Evolutionary conservation across 2,329 filamentous ascomycete species (phyloP).

Genomic region (Sphaerulina musiva): DNA sequence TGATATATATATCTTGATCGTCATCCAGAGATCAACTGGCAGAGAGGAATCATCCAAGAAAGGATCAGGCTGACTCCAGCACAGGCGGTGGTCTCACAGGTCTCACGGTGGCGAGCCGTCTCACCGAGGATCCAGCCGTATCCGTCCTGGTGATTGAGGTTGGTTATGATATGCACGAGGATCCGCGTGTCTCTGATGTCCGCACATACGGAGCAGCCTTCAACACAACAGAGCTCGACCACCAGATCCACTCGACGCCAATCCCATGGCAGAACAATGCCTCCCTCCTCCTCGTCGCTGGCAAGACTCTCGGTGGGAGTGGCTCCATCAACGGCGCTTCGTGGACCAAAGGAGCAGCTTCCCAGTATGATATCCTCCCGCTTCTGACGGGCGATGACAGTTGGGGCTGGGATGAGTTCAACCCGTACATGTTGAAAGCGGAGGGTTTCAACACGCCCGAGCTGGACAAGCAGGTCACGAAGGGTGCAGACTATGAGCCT

Average conservation of each 20-base stretch:
- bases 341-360: conserved; percentile 28
- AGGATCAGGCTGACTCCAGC: not conserved
- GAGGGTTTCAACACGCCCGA: conserved; percentile 25
- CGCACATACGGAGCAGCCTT: conserved; percentile 24
- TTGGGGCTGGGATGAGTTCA: conserved; percentile 25
- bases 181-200: conserved; percentile 22
- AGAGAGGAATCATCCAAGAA: not conserved
- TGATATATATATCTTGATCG: not conserved
- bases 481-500: conserved; percentile 20
- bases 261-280: conserved; percentile 22
- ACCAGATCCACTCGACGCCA: conserved; percentile 21
- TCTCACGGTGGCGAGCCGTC: conserved; percentile 22
- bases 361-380: conserved; percentile 28
- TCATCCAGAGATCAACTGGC: not conserved
- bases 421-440: conserved; percentile 24
- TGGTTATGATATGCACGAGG: conserved; percentile 18
- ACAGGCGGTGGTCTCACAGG: conserved; percentile 23
- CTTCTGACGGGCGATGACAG: conserved; percentile 25
- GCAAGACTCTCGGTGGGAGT: conserved; percentile 26
- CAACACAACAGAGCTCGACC: conserved; percentile 16
- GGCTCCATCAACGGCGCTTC: conserved; percentile 26
- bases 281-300: conserved; percentile 22
- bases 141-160: conserved; percentile 24
- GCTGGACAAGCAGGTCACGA: conserved; percentile 9
- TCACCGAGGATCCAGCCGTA: conserved; percentile 23